These are phyloP conservation scores for Zygoascus sp. DNA, from an alignment of 1,139 yeast genomes.

Conservation along the genomic window DNA sequence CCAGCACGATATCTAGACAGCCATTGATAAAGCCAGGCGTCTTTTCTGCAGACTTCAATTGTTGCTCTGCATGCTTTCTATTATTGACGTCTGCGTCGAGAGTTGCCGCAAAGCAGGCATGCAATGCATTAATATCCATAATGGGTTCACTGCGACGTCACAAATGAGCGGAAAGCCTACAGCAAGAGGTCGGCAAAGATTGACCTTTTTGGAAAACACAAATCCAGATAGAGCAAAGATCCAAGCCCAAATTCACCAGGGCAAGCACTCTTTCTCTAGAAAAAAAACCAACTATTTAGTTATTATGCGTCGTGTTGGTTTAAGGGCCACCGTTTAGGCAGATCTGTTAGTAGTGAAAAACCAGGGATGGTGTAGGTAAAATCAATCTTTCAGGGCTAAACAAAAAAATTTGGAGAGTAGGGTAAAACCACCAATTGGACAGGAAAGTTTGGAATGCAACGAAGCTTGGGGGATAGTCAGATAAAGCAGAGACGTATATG, in stretches of 20 bases:
- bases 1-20: conserved; percentile 70
- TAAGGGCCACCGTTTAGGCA: neutral
- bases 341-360: neutral
- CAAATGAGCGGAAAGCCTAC: neutral
- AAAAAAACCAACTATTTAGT: neutral
- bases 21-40: conserved; percentile 77
- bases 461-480: no score
- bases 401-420: neutral
- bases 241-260: no score
- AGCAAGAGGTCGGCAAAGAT: neutral
- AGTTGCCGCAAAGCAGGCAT: conserved; percentile 79
- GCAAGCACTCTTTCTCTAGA: no score
- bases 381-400: neutral
- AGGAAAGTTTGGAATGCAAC: no score
- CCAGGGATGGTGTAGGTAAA: neutral
- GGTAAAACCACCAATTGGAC: no score
- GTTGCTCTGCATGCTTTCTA: conserved; percentile 66
- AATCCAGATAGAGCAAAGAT: no score
- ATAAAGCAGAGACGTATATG: no score
- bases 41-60: conserved; percentile 52
- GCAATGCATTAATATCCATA: conserved; percentile 66
- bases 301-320: neutral
- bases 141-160: conserved; percentile 12
- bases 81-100: conserved; percentile 60
- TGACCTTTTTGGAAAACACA: neutral